Conservation (phyloP, 2,329 filamentous ascomycete genomes). For the Bipolaris gigantea region DNA sequence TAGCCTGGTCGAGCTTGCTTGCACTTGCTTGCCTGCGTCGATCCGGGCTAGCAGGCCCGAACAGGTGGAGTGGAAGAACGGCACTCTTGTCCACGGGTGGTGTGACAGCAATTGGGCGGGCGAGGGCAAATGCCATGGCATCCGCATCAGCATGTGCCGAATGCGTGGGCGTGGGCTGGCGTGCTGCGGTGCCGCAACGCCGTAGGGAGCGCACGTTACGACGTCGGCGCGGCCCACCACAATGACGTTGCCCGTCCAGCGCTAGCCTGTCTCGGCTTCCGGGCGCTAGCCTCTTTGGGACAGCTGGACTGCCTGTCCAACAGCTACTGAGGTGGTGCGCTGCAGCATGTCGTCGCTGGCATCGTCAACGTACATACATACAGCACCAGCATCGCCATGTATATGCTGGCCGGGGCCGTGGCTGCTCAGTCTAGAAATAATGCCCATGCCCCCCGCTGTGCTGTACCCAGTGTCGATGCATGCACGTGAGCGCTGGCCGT, state of each 20-base stretch:
- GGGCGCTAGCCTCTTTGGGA: slow-evolving; percentile 7
- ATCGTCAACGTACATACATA: not conserved
- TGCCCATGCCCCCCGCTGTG: not conserved
- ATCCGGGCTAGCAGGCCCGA: slow-evolving; percentile 16
- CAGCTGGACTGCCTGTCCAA: not conserved
- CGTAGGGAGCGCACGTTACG: slow-evolving; percentile 1
- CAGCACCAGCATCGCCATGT: not conserved
- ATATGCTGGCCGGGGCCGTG: not conserved
- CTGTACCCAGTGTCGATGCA: not conserved
- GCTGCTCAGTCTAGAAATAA: not conserved
- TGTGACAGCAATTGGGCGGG: slow-evolving; percentile 2
- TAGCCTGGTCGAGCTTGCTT: slow-evolving; percentile 12
- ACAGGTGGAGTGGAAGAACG: slow-evolving; percentile 1
- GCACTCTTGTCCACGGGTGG: not conserved
- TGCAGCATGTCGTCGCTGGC: not conserved
- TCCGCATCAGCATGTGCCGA: not conserved
- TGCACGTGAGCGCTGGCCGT: not conserved
- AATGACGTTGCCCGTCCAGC: slow-evolving; percentile 17
- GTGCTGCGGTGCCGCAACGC: slow-evolving; percentile 2
- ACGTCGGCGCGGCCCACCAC: slow-evolving; percentile 4
- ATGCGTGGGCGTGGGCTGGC: not conserved
- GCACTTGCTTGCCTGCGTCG: slow-evolving; percentile 8
- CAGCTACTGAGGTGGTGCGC: not conserved
- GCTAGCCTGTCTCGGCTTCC: slow-evolving; percentile 9
- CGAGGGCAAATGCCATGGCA: slow-evolving; percentile 4